phyloP scores from a whole-genome alignment of 2,329 filamentous ascomycete genomes.

The Colletotrichum liriopes region DNA sequence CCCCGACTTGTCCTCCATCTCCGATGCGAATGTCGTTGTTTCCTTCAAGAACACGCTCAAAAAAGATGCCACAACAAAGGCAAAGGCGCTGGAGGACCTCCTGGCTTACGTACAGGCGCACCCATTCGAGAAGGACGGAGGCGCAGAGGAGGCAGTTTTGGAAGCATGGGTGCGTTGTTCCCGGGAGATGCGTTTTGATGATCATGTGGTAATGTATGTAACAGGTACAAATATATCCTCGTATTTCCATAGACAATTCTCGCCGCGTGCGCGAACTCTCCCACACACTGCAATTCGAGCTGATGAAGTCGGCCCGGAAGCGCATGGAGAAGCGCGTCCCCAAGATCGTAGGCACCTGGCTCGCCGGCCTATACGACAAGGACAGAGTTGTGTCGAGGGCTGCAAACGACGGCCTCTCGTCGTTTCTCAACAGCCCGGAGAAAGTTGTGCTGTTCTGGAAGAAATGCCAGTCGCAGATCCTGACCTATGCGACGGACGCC shows the following conservation, averaged over 20 bases:
- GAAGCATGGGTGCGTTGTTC: constrained; percentile 83
- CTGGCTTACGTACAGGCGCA: constrained; percentile 73
- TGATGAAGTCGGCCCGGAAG: constrained; percentile 79
- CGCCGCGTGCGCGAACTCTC: constrained; percentile 90
- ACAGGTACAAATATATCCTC: constrained; percentile 88
- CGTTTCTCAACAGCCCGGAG: constrained; percentile 84
- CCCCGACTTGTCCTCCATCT: constrained; percentile 83
- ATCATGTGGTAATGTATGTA: constrained; percentile 56
- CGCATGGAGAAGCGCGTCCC: constrained; percentile 86
- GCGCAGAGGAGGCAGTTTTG: constrained; percentile 85
- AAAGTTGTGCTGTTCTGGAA: constrained; percentile 85
- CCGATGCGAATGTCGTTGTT: constrained; percentile 86
- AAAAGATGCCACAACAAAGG: constrained; percentile 93
- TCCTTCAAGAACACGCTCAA: constrained; percentile 94
- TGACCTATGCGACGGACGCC: constrained; percentile 86
- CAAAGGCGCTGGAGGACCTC: constrained; percentile 91
- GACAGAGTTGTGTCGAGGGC: constrained; percentile 83
- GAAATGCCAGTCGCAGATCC: constrained; percentile 84
- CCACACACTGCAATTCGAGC: constrained; percentile 79
- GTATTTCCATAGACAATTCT: constrained; percentile 90
- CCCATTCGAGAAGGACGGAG: constrained; percentile 69
- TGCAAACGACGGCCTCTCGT: constrained; percentile 82
- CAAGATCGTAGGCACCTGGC: constrained; percentile 88
- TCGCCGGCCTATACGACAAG: constrained; percentile 89
- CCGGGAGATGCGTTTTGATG: constrained; percentile 47